Base-by-base conservation (phyloP, 2,329 filamentous ascomycete genomes). In the Cercospora zeina region DNA sequence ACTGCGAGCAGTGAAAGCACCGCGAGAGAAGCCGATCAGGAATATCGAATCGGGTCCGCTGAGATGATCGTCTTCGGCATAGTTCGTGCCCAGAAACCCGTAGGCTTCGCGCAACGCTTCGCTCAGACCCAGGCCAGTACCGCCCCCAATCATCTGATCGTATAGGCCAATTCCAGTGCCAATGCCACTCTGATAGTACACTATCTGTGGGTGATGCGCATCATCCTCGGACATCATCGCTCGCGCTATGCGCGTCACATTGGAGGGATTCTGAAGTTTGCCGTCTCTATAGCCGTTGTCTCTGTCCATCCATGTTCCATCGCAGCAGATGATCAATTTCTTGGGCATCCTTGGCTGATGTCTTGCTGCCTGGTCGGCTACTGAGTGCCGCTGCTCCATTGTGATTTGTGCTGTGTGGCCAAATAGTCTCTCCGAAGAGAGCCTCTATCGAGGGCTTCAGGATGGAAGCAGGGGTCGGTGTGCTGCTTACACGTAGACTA, bases 21-120 rank as follows among this genome's bases (percentile, higher is more conserved):
- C 78, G 39, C 79, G 72, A 5, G 77, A 79, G 67, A 80, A 80
- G 2, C 79, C 79, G 34, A 80, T 72, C 2, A 81, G 66, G 68
- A 77, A 80, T 45, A 81, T 79, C 10, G 77, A 77, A 54, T 80
- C 79, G 2, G 69, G 69, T 3, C 67, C 59, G 56, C 70, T 69
- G 24, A 71, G 63, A 16, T 65, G 50, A 42, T 71, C 67, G 19
- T 72, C 66, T 14, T 70, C 67, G 7, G 70, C 64, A 68, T 87
- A 87, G 73, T 87, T 88, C 67, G 82, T 81, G 59, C 83, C 86
- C 1, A 87, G 76, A 69, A 87, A 88, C 4, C 81, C 79, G 69
- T 88, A 88, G 1, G 84, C 83, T 71, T 87, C 85, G 11, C 84
- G 81, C 58, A 88, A 81, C 61, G 88, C 75, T 62, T 75, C 75